Conservation (phyloP, 2,329 filamentous ascomycete species). For the Ceratocystis huliohia region DNA sequence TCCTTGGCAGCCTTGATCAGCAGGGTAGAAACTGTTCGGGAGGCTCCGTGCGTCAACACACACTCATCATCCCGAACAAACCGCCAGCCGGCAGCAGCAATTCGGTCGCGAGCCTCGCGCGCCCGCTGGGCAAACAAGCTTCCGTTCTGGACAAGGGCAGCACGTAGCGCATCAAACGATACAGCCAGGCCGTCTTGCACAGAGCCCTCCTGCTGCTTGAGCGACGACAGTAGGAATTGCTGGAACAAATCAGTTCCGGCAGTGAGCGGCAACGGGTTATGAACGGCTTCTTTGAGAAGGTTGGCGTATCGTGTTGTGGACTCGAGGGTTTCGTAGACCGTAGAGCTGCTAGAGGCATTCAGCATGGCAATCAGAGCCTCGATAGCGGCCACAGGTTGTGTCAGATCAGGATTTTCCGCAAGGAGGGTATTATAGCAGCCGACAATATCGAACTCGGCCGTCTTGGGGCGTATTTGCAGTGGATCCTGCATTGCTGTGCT, state of each 20-base stretch:
- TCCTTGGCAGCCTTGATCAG: constrained; percentile 48
- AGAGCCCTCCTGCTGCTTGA: constrained; percentile 36
- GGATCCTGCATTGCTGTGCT: not conserved
- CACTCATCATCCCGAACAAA: constrained; percentile 68
- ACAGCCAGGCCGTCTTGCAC: constrained; percentile 24
- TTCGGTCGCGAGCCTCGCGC: constrained; percentile 70
- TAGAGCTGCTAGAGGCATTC: constrained; percentile 63
- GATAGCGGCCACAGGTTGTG: constrained; percentile 91
- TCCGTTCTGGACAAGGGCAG: constrained; percentile 74
- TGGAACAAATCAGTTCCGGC: constrained; percentile 94
- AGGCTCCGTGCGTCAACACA: constrained; percentile 84
- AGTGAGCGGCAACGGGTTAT: constrained; percentile 82
- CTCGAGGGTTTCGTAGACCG: constrained; percentile 87
- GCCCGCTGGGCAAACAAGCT: constrained; percentile 77
- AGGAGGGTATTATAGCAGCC: constrained; percentile 43
- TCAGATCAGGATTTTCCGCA: constrained; percentile 63
- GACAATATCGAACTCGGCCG: constrained; percentile 37
- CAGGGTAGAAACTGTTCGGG: constrained; percentile 67
- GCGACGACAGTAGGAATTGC: constrained; percentile 72
- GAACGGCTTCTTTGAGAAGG: constrained; percentile 62
- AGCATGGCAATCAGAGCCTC: constrained; percentile 82
- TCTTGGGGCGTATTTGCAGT: constrained; percentile 16
- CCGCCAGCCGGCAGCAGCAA: constrained; percentile 64
- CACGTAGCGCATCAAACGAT: constrained; percentile 67
- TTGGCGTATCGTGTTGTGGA: constrained; percentile 66